Conservation (phyloP, 2,329 filamentous ascomycete genomes). For the Aspergillaceae sp. region DNA sequence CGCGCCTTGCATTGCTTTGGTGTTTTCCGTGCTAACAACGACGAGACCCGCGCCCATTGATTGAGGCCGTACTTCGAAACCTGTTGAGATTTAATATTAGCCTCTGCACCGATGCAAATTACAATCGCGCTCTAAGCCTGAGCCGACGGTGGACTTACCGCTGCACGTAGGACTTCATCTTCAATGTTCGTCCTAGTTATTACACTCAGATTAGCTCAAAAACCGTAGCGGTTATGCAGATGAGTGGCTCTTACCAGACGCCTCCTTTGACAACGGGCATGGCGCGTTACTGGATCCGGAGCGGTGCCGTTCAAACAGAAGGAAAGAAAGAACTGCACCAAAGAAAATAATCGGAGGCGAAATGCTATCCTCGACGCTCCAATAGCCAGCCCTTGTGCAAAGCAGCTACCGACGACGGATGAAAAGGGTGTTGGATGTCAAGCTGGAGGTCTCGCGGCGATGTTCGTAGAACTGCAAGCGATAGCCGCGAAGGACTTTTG, state of each 20-base stretch:
- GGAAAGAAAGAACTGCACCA: not conserved
- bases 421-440: constrained; percentile 6
- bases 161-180: constrained; percentile 96
- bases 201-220: not conserved
- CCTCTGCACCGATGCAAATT: too few relatives aligned
- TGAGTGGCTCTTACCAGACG: constrained; percentile 43
- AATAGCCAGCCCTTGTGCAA: not conserved
- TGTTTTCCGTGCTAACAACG: constrained; percentile 91
- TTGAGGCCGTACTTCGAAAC: constrained; percentile 90
- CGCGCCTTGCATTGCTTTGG: constrained; percentile 98
- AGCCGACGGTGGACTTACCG: constrained; percentile 36
- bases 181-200: constrained; percentile 54
- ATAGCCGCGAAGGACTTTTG: constrained; percentile 19
- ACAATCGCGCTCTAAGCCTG: not conserved
- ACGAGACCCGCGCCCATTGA: constrained; percentile 97
- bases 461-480: constrained; percentile 9
- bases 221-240: not conserved
- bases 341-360: not conserved
- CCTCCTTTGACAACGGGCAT: constrained; percentile 61
- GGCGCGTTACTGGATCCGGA: constrained; percentile 18
- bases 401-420: constrained; percentile 9
- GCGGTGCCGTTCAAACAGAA: not conserved
- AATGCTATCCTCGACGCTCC: not conserved
- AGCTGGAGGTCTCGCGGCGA: constrained; percentile 4
- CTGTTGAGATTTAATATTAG: constrained; percentile 8